Conservation (phyloP, 1,284 basidiomycete species). For the Cystobasidium pallidum region DNA sequence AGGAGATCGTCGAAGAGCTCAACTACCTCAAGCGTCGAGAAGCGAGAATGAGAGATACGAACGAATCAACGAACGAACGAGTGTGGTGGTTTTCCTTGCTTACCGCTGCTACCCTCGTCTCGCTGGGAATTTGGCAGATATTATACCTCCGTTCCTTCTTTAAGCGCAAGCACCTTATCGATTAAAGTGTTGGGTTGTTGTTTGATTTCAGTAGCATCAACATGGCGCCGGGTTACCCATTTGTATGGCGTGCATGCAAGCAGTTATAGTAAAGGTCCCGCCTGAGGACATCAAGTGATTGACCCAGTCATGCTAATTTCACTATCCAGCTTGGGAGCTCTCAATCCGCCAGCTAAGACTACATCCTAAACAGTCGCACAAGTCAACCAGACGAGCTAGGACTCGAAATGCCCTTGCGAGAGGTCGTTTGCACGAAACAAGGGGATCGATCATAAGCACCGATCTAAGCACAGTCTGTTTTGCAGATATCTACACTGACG, state of each 20-base stretch:
- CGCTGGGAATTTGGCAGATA: slow-evolving; percentile 92
- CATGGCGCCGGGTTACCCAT: not conserved
- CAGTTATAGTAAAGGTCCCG: not conserved
- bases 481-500: too few species aligned
- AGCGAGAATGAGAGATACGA: slow-evolving; percentile 85
- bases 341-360: too few species aligned
- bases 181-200: too few species aligned
- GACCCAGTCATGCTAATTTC: too few species aligned
- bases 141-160: slow-evolving; percentile 87
- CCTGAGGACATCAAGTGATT: too few species aligned
- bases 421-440: too few species aligned
- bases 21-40: slow-evolving; percentile 88
- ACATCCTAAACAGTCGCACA: too few species aligned
- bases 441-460: too few species aligned
- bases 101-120: slow-evolving; percentile 75
- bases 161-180: slow-evolving; percentile 96
- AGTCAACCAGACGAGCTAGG: too few species aligned
- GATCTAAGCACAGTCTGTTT: too few species aligned
- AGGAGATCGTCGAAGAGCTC: slow-evolving; percentile 93
- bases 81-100: slow-evolving; percentile 93
- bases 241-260: not conserved
- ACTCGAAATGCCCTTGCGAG: too few species aligned
- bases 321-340: too few species aligned
- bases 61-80: slow-evolving; percentile 87
- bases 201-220: not conserved